A percentile compares a stretch with the other conserved stretches of the same genome.
Conservation (phyloP, 1,284 basidiomycete species). For the Thelephora terrestris region DNA sequence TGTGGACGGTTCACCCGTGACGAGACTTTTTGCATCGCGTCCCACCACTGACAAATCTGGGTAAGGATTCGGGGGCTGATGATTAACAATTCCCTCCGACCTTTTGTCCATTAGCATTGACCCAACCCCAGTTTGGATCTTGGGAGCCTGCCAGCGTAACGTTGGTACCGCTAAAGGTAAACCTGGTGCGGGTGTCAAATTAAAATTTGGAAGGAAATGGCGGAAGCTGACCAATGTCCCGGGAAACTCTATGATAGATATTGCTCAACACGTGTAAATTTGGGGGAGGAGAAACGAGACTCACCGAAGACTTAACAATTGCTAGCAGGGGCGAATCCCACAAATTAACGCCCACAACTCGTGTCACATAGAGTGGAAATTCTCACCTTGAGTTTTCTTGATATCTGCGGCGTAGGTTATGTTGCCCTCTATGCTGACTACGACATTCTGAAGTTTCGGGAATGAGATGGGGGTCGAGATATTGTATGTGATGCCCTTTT, state of each 20-base stretch:
- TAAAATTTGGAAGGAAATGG: background rate
- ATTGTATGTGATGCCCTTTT: conserved; percentile 47
- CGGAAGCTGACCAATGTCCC: conserved; percentile 33
- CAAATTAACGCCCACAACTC: background rate
- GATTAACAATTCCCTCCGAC: conserved; percentile 20
- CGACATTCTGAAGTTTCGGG: conserved; percentile 43
- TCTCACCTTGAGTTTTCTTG: conserved; percentile 39
- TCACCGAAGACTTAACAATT: conserved; percentile 22
- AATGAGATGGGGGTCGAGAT: conserved; percentile 49
- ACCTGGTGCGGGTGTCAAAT: conserved; percentile 22
- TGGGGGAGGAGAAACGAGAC: background rate
- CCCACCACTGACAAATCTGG: conserved; percentile 42
- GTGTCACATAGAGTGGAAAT: background rate
- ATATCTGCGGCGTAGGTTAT: conserved; percentile 45
- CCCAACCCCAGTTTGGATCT: conserved; percentile 51
- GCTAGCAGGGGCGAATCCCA: conserved; percentile 16
- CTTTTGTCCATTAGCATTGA: conserved; percentile 48
- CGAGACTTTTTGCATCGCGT: conserved; percentile 33
- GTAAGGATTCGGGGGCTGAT: background rate
- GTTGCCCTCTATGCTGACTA: conserved; percentile 48
- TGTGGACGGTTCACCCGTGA: conserved; percentile 36
- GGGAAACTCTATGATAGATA: conserved; percentile 27
- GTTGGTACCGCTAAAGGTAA: conserved; percentile 42
- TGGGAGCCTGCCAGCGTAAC: conserved; percentile 45
- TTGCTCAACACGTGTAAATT: background rate